Evolutionary conservation across 78 protist genomes (phyloP), one percentile per base, ranked within the genome.

Genomic region (Ministeria vibrans): DNA sequence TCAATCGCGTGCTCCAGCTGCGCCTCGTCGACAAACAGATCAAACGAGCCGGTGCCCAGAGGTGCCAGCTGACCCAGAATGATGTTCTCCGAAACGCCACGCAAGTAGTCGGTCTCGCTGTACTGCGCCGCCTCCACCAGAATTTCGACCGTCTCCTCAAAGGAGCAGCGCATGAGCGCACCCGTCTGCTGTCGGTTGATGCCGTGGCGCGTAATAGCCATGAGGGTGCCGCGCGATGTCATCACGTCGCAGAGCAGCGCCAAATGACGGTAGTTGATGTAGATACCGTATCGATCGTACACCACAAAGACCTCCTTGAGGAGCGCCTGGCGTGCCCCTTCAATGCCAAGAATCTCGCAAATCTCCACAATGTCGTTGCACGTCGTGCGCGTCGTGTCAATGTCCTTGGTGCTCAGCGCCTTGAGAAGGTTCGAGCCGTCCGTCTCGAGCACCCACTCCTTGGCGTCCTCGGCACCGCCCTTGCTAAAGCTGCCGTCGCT

Each of bases 91-190:
- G 97, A 82, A 28, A 96, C 97, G 61, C 99, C 99, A n/a, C n/a
- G 39, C 36, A 96, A 61, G 34, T 39, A 49, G 86, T 96, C 98
- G 18, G 51, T 32, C 82, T 95, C 95, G 0, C 95, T 84, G 43
- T 85, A 83, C 43, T 70, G 62, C 22, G 99, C 99, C 0, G 99
- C 99, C n/a, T 90, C 94, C 81, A 90, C 45, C 25, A 99, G 89
- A 46, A 96, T 91, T 11, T 99, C 99, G 2, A 95, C 97, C 25
- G 99, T 95, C 93, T 99, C 99, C 87, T 99, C 99, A 84, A 96
- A 99, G 18, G 99, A 96, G 75, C 92, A 84, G 39, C 94, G 71
- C 94, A 83, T 87, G 53, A 96, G 39, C 34, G 96, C 86, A 49
- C 92, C 90, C 5, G 76, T 80, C 32, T 46, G 77, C 53, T 1